Base-by-base conservation (phyloP, 2,329 filamentous ascomycete species). In the Massarina eburnea region DNA sequence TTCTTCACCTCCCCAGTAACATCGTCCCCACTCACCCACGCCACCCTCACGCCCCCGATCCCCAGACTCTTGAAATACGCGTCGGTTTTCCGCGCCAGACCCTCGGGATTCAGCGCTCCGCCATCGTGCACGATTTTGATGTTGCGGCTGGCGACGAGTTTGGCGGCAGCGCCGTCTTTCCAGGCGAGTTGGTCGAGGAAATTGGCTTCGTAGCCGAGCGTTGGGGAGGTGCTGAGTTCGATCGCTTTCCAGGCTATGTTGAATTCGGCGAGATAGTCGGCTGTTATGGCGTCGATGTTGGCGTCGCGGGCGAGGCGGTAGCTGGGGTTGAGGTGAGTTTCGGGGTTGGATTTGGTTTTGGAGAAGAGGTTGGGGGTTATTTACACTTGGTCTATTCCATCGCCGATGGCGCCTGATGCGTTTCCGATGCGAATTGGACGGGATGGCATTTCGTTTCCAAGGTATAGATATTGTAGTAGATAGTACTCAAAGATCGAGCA, bases 241-340 rank as follows among this genome's bases (percentile, higher is more conserved):
- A 67, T 61, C 8, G 64, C 64, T 46, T 62, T 61, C 62, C 62
- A 67, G 2, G 61, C 61, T 20, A 69, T 52, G 46, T 68, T 68
- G 45, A 54, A 52, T 38, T 70, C 68, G 5, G 64, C 64, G 5
- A 71, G 58, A 55, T 68, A 71, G 48, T 71, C 68, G 8, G 65
- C 67, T 14, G 62, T 65, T 37, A 94, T 82, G 71, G 92, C 88
- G 72, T 95, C 90, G 60, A 92, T 83, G 65, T 85, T 89, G 56
- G 89, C 85, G 64, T 90, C 84, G 51, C 85, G 83, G 5, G 46
- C 44, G 39, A 73, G 66, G 33, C 73, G 73, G 57, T 70, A 74
- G 20, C 34, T 44, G 12, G 6, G 12, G 14, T 14, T 8, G 8
- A 29, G 14, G 26, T 14, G 8, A 8, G 26, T 29, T 8, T 14